Percentiles rank a stretch among this genome's conserved stretches.
Evolutionary conservation across 345 rosid genomes (phyloP).

Genomic region (Camelina neglecta): DNA sequence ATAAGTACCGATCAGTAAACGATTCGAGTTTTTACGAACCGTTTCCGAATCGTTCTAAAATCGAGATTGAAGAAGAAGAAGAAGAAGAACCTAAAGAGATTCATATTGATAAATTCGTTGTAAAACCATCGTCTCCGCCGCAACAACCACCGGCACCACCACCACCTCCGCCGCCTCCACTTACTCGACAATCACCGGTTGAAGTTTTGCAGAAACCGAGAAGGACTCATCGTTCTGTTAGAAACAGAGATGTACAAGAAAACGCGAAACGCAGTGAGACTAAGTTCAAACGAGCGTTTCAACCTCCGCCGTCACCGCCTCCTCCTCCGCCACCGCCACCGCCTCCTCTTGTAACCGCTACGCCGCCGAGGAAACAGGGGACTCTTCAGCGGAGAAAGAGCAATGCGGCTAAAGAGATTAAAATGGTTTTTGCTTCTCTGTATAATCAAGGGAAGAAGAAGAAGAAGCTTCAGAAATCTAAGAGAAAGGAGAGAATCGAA

Average conservation of each 20-base stretch:
- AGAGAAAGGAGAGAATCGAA: constrained; percentile 40
- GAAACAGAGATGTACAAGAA: constrained; percentile 44
- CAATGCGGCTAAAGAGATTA: constrained; percentile 74
- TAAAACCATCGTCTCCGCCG: constrained; percentile 41
- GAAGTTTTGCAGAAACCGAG: constrained; percentile 43
- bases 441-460: constrained; percentile 63
- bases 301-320: constrained; percentile 41
- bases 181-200: neutral
- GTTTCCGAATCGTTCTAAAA: constrained; percentile 39
- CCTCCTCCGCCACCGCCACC: constrained; percentile 46
- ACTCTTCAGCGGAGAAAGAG: constrained; percentile 64
- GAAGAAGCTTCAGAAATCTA: constrained; percentile 58
- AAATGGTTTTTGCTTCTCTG: constrained; percentile 66
- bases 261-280: constrained; percentile 34
- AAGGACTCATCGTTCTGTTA: constrained; percentile 47
- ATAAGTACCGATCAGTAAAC: constrained; percentile 40
- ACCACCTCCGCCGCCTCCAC: constrained; percentile 47
- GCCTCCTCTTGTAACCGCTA: constrained; percentile 46
- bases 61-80: constrained; percentile 49
- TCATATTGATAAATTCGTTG: constrained; percentile 61
- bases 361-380: constrained; percentile 44
- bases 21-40: constrained; percentile 4
- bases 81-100: constrained; percentile 61
- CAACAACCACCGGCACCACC: constrained; percentile 40
- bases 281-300: constrained; percentile 32